Base-by-base conservation (phyloP, 148 eudicot species). In the Pouteria glomerata region DNA sequence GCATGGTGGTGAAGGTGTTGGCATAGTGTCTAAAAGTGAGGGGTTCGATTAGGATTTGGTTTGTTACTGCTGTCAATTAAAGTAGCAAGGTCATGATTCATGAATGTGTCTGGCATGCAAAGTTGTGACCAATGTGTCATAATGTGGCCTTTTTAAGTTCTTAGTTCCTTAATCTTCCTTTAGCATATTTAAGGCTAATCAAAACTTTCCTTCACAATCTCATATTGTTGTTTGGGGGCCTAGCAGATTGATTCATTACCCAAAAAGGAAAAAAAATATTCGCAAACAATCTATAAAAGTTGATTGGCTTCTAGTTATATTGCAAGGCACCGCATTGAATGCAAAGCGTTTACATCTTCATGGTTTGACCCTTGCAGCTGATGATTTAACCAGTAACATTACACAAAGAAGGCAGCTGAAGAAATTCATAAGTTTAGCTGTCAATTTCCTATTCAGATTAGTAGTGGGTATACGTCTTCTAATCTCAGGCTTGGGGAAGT, bases 381-480 rank as follows among this genome's bases (percentile, higher is more conserved):
- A 73, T 76, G 67, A 73, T 69, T 7, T 60, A 65, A 57, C 73
- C 26, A 50, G 29, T 63, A 48, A 33, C 61, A 78, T 72, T 39
- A 53, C 69, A 45, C 80, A 76, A 66, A 63, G 70, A 65, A 73
- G 74, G 74, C 75, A 71, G 56, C 71, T 42, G 52, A 80, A 60
- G 65, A 73, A 65, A 66, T 60, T 56, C 23, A 64, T 73, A 58
- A 42, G 66, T 37, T 45, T 66, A 34, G 72, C 80, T 71, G 85
- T 78, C 65, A 80, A 79, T 66, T 58, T 85, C 33, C 26, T 78
- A 55, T 68, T 82, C 78, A 88, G 83, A 74, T 57, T 86, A 64
- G 72, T 91, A 16, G 83, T 81, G n/a, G 88, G 85, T 72, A 73
- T 87, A 48, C 85, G 60, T 77, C 60, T 80, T 69, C 42, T 87